Conservation (phyloP, 2,329 filamentous ascomycete genomes). For the Trichoderma sp. region DNA sequence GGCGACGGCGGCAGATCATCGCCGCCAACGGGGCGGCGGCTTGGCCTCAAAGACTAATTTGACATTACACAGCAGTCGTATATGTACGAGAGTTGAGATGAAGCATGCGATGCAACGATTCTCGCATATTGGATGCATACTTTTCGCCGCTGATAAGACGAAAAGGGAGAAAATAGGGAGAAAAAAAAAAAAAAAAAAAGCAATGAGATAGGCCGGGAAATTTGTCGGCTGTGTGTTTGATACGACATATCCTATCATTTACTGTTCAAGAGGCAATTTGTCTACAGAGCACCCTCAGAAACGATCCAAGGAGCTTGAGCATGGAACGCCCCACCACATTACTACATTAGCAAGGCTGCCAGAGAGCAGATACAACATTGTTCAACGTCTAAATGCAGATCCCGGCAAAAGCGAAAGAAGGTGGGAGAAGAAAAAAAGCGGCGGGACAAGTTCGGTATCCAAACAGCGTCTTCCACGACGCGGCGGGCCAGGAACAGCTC, state of each 20-base stretch:
- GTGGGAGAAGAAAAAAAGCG: not conserved
- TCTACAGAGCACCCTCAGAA: not conserved
- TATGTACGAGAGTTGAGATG: conserved; percentile 6
- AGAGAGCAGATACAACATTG: not conserved
- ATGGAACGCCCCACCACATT: not conserved
- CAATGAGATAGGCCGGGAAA: not conserved
- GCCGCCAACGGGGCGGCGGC: conserved; percentile 6
- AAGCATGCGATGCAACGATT: conserved; percentile 1
- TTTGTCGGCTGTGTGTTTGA: not conserved
- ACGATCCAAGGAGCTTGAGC: not conserved
- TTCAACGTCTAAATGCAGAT: not conserved
- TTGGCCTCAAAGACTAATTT: not conserved
- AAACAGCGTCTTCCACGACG: conserved; percentile 5
- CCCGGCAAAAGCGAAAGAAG: not conserved
- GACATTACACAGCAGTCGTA: conserved; percentile 16
- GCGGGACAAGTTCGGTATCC: not conserved
- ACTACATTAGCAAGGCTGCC: not conserved
- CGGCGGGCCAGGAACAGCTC: not conserved
- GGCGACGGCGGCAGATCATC: conserved; percentile 23
- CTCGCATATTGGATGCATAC: not conserved
- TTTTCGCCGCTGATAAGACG: not conserved
- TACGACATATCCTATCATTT: not conserved
- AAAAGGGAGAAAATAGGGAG: not conserved
- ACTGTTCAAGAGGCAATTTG: not conserved
- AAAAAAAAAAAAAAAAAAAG: not conserved